Evolutionary conservation across 2,329 filamentous ascomycete genomes (phyloP).

Genomic region (Pestalotiopsis sp.): DNA sequence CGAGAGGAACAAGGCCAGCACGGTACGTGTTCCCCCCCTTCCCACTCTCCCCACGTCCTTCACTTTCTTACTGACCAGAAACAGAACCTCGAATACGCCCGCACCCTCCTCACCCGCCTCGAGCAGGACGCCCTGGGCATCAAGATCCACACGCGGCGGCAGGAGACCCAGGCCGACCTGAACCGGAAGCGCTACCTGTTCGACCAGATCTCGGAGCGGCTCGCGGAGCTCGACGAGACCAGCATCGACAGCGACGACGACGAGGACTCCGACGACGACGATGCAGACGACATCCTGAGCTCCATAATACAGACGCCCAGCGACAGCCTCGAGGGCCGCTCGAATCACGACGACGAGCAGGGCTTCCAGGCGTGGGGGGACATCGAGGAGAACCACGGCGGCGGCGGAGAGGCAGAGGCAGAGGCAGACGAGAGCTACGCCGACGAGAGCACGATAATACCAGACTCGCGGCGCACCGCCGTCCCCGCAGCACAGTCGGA

Average conservation of each 20-base stretch:
- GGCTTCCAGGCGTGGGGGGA: slow-evolving; percentile 7
- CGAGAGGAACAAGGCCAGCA: slow-evolving; percentile 63
- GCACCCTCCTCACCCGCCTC: slow-evolving; percentile 67
- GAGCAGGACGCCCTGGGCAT: slow-evolving; percentile 69
- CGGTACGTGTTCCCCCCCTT: slow-evolving; percentile 42
- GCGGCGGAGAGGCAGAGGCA: slow-evolving; percentile 13
- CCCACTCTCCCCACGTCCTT: too few relatives aligned
- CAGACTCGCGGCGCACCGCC: not conserved
- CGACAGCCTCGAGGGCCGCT: slow-evolving; percentile 47
- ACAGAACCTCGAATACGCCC: slow-evolving; percentile 75
- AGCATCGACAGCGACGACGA: slow-evolving; percentile 42
- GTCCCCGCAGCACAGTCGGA: not conserved
- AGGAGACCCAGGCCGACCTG: slow-evolving; percentile 65
- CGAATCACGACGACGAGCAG: slow-evolving; percentile 21
- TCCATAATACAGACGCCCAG: slow-evolving; percentile 54
- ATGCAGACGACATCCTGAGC: slow-evolving; percentile 57
- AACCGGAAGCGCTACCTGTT: slow-evolving; percentile 66
- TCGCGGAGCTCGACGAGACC: slow-evolving; percentile 70
- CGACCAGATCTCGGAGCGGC: slow-evolving; percentile 65
- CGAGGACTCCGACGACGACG: slow-evolving; percentile 45
- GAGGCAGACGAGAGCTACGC: slow-evolving; percentile 12
- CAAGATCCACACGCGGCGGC: slow-evolving; percentile 59
- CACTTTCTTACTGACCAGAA: too few relatives aligned
- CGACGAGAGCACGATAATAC: slow-evolving; percentile 6
- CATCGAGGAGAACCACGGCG: slow-evolving; percentile 4